Conservation (phyloP, 2,329 filamentous ascomycete species). For the Phyllachora maydis region DNA sequence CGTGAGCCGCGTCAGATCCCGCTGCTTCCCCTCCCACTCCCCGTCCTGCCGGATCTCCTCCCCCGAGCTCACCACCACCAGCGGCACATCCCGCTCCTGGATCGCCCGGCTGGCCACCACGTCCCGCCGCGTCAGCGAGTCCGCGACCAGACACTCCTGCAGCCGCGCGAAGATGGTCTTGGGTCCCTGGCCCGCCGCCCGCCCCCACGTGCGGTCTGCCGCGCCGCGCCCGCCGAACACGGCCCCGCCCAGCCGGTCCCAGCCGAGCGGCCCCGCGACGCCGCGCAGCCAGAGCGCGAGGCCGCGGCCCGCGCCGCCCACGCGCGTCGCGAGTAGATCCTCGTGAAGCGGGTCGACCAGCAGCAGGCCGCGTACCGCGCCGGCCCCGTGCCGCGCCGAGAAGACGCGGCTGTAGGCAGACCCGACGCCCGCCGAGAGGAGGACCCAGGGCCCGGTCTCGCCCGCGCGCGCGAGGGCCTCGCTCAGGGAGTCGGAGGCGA, state of each 20-base stretch:
- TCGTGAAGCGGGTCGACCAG: constrained; percentile 83
- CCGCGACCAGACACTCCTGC: constrained; percentile 79
- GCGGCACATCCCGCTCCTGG: constrained; percentile 51
- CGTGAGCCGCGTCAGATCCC: constrained; percentile 65
- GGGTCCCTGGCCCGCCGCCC: constrained; percentile 55
- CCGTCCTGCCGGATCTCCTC: constrained; percentile 42
- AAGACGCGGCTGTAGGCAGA: constrained; percentile 85
- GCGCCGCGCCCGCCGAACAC: constrained; percentile 63
- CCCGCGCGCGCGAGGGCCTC: constrained; percentile 65
- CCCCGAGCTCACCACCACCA: constrained; percentile 71
- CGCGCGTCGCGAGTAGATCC: constrained; percentile 49
- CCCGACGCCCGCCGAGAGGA: constrained; percentile 72
- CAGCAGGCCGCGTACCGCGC: constrained; percentile 60
- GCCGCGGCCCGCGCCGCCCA: constrained; percentile 49
- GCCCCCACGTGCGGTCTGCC: constrained; percentile 70
- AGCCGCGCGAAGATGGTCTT: constrained; percentile 80
- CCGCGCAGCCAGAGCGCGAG: constrained; percentile 78
- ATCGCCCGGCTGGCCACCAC: constrained; percentile 61
- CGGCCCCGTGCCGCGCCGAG: constrained; percentile 56
- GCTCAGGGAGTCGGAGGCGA: constrained; percentile 74
- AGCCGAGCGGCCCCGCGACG: constrained; percentile 66
- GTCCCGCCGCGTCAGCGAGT: constrained; percentile 68
- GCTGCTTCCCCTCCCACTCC: constrained; percentile 68
- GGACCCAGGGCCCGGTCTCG: constrained; percentile 74
- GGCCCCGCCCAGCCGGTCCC: constrained; percentile 62